Conservation (phyloP, 768 basidiomycete genomes). For the Clavaria fumosa region DNA sequence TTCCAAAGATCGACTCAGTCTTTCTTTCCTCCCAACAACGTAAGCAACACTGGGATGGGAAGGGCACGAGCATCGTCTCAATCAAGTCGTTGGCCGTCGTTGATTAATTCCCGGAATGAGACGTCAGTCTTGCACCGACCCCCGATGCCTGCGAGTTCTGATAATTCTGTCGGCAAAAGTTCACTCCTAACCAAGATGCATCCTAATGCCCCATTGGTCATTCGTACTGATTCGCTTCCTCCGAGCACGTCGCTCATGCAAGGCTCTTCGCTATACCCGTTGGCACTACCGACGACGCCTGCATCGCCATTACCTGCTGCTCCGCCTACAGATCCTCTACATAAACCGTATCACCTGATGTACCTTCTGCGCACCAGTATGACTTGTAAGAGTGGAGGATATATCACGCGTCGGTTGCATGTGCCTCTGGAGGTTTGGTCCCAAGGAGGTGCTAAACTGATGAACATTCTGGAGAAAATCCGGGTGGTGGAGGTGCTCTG, state of each 20-base stretch:
- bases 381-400: constrained; percentile 68
- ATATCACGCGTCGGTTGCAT: constrained; percentile 72
- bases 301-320: constrained; percentile 62
- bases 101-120: too few relatives aligned
- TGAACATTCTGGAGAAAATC: constrained; percentile 71
- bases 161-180: constrained; percentile 33
- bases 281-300: constrained; percentile 56
- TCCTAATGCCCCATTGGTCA: constrained; percentile 29
- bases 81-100: constrained; percentile 54
- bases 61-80: constrained; percentile 64
- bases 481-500: constrained; percentile 69
- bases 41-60: constrained; percentile 20
- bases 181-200: constrained; percentile 49
- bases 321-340: constrained; percentile 54
- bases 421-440: constrained; percentile 88
- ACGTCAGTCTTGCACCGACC: too few relatives aligned
- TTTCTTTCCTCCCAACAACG: constrained; percentile 28
- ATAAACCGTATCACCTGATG: constrained; percentile 90
- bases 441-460: constrained; percentile 74
- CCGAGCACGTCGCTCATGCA: constrained; percentile 26
- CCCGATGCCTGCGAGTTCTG: constrained; percentile 41
- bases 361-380: constrained; percentile 63
- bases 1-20: constrained; percentile 22
- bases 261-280: constrained; percentile 30
- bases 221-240: constrained; percentile 35